Conservation (phyloP, 2,329 filamentous ascomycete genomes). For the Xylaria sp. region DNA sequence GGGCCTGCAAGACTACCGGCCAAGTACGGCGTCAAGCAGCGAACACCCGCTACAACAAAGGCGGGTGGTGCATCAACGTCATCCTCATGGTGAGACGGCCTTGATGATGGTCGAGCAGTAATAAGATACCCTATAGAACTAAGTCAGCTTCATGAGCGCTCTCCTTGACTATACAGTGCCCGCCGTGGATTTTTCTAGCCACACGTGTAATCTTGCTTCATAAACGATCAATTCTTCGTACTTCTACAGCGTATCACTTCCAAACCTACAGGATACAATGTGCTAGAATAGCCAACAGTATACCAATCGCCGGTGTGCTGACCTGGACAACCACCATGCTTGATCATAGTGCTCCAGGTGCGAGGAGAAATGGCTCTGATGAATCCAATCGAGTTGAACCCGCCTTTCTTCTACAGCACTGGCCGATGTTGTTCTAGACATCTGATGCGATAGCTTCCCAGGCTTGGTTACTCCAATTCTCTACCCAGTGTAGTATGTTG, state of each 20-base stretch:
- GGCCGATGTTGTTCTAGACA: slow-evolving; percentile 26
- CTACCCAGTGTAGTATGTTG: slow-evolving; percentile 26
- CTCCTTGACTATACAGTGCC: slow-evolving; percentile 3
- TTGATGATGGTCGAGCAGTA: not conserved
- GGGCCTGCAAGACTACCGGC: slow-evolving; percentile 75
- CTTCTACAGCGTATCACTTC: slow-evolving; percentile 36
- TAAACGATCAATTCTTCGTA: slow-evolving; percentile 39
- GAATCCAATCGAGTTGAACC: slow-evolving; percentile 8
- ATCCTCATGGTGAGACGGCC: slow-evolving; percentile 26
- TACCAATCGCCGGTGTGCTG: slow-evolving; percentile 24
- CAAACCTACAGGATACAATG: slow-evolving; percentile 32
- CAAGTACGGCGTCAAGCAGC: slow-evolving; percentile 39
- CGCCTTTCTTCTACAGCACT: not conserved
- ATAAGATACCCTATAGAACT: slow-evolving; percentile 35
- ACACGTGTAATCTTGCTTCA: slow-evolving; percentile 28
- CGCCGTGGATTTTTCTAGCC: slow-evolving; percentile 3
- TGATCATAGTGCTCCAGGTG: slow-evolving; percentile 11
- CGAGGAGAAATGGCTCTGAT: slow-evolving; percentile 6
- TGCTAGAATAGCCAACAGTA: slow-evolving; percentile 35
- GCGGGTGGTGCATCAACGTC: slow-evolving; percentile 52
- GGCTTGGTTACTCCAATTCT: slow-evolving; percentile 19
- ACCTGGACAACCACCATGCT: slow-evolving; percentile 19
- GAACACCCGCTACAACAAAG: slow-evolving; percentile 74
- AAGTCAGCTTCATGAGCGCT: slow-evolving; percentile 3
- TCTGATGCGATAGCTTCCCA: slow-evolving; percentile 20